These are phyloP conservation scores for Colletotrichum sojae DNA, from an alignment of 2,329 filamentous ascomycete species.

Conservation along the genomic window DNA sequence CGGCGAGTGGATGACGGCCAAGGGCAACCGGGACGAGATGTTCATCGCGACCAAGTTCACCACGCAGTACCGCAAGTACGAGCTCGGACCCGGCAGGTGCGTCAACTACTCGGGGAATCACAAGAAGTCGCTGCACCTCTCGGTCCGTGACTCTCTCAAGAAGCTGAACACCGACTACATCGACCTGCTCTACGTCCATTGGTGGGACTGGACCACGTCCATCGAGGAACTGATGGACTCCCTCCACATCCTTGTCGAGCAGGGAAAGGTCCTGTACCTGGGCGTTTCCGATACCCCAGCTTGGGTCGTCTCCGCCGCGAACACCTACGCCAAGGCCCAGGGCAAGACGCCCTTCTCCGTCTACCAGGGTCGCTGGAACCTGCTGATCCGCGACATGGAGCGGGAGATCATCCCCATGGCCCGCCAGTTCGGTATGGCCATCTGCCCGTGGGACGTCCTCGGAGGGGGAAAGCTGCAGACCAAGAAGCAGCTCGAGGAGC, in stretches of 20 bases:
- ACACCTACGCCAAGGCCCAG: slow-evolving; percentile 53
- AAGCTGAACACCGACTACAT: slow-evolving; percentile 63
- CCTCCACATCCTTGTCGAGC: slow-evolving; percentile 57
- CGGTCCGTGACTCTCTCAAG: slow-evolving; percentile 57
- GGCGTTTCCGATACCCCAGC: slow-evolving; percentile 57
- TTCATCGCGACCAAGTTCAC: slow-evolving; percentile 72
- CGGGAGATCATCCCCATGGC: slow-evolving; percentile 60
- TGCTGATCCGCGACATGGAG: slow-evolving; percentile 53
- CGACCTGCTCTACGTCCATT: slow-evolving; percentile 62
- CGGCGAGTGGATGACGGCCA: slow-evolving; percentile 68
- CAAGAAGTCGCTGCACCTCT: slow-evolving; percentile 57
- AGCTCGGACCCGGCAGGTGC: slow-evolving; percentile 51
- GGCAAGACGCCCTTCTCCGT: slow-evolving; percentile 55
- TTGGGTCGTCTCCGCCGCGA: slow-evolving; percentile 56
- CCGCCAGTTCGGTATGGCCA: slow-evolving; percentile 61
- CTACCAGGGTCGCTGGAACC: slow-evolving; percentile 58
- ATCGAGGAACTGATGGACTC: slow-evolving; percentile 60
- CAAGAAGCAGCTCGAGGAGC: slow-evolving; percentile 50
- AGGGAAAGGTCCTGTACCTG: slow-evolving; percentile 59
- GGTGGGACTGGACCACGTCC: slow-evolving; percentile 59
- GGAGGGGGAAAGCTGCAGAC: slow-evolving; percentile 67
- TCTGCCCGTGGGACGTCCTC: slow-evolving; percentile 73
- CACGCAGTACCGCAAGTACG: slow-evolving; percentile 58
- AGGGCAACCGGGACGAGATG: slow-evolving; percentile 66
- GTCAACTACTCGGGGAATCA: slow-evolving; percentile 62